These are phyloP conservation scores for Phyllosticta citriasiana DNA, from an alignment of 2,329 filamentous ascomycete species.

Conservation along the genomic window DNA sequence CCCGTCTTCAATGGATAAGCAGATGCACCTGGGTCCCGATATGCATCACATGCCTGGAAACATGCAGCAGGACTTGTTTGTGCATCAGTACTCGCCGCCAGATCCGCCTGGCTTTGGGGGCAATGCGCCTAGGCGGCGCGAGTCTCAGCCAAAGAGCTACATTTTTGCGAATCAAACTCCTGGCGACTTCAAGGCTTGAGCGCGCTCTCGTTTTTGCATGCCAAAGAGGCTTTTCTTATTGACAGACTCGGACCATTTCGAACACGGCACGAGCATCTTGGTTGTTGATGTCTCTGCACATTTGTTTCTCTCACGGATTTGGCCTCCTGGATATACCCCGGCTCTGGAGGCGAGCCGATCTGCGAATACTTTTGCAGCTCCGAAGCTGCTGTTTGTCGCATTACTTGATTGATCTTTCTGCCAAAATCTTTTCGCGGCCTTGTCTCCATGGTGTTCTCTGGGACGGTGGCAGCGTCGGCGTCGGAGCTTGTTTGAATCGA, in stretches of 20 bases:
- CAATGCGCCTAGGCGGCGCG: conserved; percentile 17
- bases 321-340: conserved; percentile 11
- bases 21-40: not conserved
- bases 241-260: conserved; percentile 1
- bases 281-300: conserved; percentile 8
- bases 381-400: not conserved
- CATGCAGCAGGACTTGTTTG: conserved; percentile 28
- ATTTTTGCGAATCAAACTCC: conserved; percentile 39
- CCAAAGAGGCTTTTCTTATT: not conserved
- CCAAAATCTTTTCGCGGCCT: not conserved
- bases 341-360: conserved; percentile 11
- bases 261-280: conserved; percentile 3
- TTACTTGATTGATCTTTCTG: not conserved
- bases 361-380: not conserved
- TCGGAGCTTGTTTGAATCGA: not conserved
- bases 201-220: not conserved
- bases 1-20: not conserved
- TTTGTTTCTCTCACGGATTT: conserved; percentile 7
- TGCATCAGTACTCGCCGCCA: conserved; percentile 39
- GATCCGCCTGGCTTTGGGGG: not conserved
- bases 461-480: not conserved
- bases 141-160: conserved; percentile 34
- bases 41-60: conserved; percentile 3
- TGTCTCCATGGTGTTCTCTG: not conserved
- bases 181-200: conserved; percentile 28